Percentiles rank a stretch among this genome's conserved stretches.
These are phyloP conservation scores for Myxozyma udenii DNA, from an alignment of 805 yeast species.

Conservation along the genomic window DNA sequence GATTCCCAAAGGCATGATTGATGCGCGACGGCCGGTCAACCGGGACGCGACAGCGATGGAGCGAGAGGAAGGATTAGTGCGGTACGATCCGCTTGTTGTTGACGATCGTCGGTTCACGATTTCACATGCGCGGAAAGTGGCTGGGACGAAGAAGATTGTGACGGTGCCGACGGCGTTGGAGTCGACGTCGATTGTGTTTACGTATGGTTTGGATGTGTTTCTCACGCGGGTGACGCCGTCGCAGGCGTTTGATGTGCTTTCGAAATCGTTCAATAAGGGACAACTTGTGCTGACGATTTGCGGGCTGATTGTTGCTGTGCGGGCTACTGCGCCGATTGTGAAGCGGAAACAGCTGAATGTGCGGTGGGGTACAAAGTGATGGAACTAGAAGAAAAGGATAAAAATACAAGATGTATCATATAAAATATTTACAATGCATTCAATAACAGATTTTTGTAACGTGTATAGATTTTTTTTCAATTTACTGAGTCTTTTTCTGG, in stretches of 20 bases:
- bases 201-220: slow-evolving; percentile 69
- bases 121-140: slow-evolving; percentile 50
- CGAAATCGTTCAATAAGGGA: slow-evolving; percentile 61
- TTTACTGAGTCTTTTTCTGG: slow-evolving; percentile 12
- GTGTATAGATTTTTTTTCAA: neutral
- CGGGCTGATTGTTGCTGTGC: slow-evolving; percentile 47
- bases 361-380: slow-evolving; percentile 45
- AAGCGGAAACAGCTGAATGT: slow-evolving; percentile 51
- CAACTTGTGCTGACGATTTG: slow-evolving; percentile 61
- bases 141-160: slow-evolving; percentile 34
- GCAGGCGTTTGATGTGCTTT: slow-evolving; percentile 72
- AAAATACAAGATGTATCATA: neutral
- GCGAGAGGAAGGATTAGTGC: slow-evolving; percentile 57
- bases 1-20: slow-evolving; percentile 67
- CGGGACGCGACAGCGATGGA: slow-evolving; percentile 52
- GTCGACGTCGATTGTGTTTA: slow-evolving; percentile 67
- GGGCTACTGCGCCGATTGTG: slow-evolving; percentile 58
- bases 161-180: slow-evolving; percentile 64
- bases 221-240: slow-evolving; percentile 80
- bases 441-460: neutral
- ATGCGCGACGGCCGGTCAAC: slow-evolving; percentile 65
- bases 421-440: neutral
- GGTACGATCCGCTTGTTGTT: slow-evolving; percentile 63
- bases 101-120: slow-evolving; percentile 50
- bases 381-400: neutral